Conservation (phyloP, 2,329 filamentous ascomycete species). For the Penicillium sp. region DNA sequence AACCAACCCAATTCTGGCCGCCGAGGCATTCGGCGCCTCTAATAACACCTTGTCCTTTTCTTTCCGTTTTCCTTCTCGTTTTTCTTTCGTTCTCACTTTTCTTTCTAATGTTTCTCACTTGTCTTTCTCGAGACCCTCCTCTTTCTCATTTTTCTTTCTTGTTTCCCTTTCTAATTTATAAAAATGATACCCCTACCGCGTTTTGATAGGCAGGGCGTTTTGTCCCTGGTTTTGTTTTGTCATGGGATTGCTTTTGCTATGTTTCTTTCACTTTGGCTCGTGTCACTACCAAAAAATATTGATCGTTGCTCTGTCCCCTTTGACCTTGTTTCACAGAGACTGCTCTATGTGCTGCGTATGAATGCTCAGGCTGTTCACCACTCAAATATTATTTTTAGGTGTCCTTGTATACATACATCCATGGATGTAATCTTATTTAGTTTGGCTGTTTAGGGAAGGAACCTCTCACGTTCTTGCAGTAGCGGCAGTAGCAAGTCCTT, state of each 20-base stretch:
- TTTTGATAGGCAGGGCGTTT: background rate
- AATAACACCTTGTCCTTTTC: background rate
- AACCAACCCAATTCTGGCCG: background rate
- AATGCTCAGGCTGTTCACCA: too few relatives aligned
- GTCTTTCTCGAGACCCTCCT: too few relatives aligned
- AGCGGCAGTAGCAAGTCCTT: too few relatives aligned
- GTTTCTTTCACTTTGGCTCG: background rate
- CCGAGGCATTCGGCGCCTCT: slow-evolving; percentile 6
- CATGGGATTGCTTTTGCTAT: background rate
- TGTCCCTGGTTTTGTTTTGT: background rate
- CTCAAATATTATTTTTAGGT: too few relatives aligned
- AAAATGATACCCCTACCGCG: background rate
- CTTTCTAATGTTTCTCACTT: background rate
- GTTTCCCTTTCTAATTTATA: background rate
- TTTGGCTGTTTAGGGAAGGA: too few relatives aligned
- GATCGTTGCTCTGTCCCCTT: background rate
- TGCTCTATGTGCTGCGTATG: too few relatives aligned
- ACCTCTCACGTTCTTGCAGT: too few relatives aligned
- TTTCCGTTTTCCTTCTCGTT: background rate
- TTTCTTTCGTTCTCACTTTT: background rate
- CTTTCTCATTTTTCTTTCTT: background rate
- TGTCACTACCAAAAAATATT: background rate
- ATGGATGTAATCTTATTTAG: too few relatives aligned
- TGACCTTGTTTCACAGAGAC: background rate
- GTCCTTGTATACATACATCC: too few relatives aligned